A percentile compares a stretch with the other conserved stretches of the same genome.
phyloP scores from a whole-genome alignment of 257 asterid species.

The Solanum piurae region DNA sequence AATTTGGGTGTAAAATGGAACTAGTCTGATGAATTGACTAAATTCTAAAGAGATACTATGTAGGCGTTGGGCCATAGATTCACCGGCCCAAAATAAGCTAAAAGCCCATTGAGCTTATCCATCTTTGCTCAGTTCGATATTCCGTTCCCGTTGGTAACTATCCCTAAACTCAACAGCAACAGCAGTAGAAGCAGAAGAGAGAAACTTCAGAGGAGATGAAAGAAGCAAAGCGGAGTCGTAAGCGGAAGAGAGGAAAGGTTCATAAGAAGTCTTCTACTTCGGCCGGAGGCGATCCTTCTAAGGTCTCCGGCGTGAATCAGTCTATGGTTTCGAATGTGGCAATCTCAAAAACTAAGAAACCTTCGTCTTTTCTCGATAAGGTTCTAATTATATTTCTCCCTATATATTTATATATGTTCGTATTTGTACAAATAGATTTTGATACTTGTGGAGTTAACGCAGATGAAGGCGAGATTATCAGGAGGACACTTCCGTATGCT shows the following conservation, averaged over 20 bases:
- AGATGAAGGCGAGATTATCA: slow-evolving; percentile 85
- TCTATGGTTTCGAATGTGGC: slow-evolving; percentile 12
- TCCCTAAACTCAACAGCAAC: not conserved
- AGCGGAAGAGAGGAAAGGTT: slow-evolving; percentile 33
- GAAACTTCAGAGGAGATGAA: not conserved
- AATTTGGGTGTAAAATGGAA: not conserved
- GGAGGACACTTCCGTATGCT: slow-evolving; percentile 94
- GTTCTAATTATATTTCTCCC: slow-evolving; percentile 9
- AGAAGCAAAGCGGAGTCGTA: slow-evolving; percentile 1
- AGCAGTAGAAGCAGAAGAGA: not conserved
- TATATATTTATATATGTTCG: not conserved
- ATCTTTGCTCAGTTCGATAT: not conserved
- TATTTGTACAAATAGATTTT: not conserved
- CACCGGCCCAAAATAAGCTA: not conserved
- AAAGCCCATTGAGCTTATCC: not conserved
- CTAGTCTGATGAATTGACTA: not conserved
- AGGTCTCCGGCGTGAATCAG: not conserved
- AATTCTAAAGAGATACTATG: not conserved
- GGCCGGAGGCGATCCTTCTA: not conserved
- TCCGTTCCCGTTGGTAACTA: too few species aligned
- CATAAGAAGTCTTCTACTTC: slow-evolving; percentile 1
- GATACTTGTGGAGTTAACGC: not conserved
- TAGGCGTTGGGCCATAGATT: not conserved
- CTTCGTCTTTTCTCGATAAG: slow-evolving; percentile 66
- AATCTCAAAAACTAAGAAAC: slow-evolving; percentile 22